phyloP scores from a whole-genome alignment of 768 basidiomycete species.

The Dictyophora rubrovolvata region DNA sequence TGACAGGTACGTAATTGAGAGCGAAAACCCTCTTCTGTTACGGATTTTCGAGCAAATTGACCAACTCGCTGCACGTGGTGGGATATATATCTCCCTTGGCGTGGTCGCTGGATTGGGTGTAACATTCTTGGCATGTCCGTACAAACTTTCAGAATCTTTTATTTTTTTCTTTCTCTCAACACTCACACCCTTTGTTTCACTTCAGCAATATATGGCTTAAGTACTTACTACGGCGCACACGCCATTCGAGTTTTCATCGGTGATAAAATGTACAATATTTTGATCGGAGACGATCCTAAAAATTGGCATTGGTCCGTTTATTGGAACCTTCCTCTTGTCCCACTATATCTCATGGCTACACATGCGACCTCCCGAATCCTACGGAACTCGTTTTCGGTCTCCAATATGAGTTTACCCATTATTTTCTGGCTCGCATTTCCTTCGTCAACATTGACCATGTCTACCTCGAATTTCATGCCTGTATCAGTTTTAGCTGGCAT shows the following conservation, averaged over 20 bases:
- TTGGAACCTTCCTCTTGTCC: slow-evolving; percentile 64
- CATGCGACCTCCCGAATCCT: slow-evolving; percentile 24
- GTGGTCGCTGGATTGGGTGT: slow-evolving; percentile 40
- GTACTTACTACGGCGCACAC: slow-evolving; percentile 63
- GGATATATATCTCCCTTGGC: slow-evolving; percentile 41
- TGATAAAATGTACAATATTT: slow-evolving; percentile 49
- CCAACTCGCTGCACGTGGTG: slow-evolving; percentile 36
- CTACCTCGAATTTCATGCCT: too few relatives aligned
- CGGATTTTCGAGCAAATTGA: slow-evolving; percentile 43
- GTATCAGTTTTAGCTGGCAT: not conserved
- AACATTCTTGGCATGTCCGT: slow-evolving; percentile 54
- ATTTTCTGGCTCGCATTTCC: slow-evolving; percentile 21
- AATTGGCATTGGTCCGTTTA: slow-evolving; percentile 73
- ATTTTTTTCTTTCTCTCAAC: not conserved
- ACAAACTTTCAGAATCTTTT: not conserved
- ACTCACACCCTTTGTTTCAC: slow-evolving; percentile 6
- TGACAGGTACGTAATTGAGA: slow-evolving; percentile 39
- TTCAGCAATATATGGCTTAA: slow-evolving; percentile 36
- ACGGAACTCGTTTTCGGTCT: slow-evolving; percentile 15
- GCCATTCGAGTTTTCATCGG: slow-evolving; percentile 64
- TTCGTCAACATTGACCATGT: slow-evolving; percentile 1
- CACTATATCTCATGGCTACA: slow-evolving; percentile 54
- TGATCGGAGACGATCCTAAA: slow-evolving; percentile 57
- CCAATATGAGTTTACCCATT: slow-evolving; percentile 23
- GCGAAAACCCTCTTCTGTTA: slow-evolving; percentile 46